Evolutionary conservation across 352 stramenopile genomes (phyloP).

Genomic region (Halophytophthora polymorphica): DNA sequence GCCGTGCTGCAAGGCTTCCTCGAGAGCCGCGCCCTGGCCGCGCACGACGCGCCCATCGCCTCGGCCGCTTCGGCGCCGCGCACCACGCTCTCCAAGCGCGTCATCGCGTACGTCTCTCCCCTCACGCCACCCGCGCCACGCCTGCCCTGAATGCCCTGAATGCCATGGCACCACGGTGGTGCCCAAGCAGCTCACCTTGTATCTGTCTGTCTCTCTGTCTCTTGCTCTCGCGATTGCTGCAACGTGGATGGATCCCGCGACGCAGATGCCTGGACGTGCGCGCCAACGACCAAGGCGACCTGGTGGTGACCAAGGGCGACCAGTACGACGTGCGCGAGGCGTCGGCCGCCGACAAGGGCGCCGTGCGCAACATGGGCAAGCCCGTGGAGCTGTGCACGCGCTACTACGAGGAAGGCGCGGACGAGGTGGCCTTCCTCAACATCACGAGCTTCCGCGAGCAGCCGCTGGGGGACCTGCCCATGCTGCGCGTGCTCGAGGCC

Average conservation of each 20-base stretch:
- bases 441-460: conserved; percentile 98
- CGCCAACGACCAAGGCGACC: conserved; percentile 94
- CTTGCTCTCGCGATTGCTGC: no score
- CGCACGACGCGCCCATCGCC: conserved; percentile 48
- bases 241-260: no score
- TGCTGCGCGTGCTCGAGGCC: conserved; percentile 94
- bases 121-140: no score
- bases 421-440: conserved; percentile 98
- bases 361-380: conserved; percentile 97
- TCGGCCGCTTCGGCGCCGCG: conserved; percentile 15
- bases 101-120: conserved; percentile 87
- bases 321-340: conserved; percentile 98
- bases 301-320: conserved; percentile 99
- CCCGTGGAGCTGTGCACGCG: conserved; percentile 92
- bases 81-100: conserved; percentile 91
- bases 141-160: no score
- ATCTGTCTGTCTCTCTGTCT: no score
- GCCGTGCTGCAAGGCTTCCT: conserved; percentile 93
- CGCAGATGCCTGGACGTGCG: conserved; percentile 94
- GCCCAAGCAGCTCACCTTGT: no score
- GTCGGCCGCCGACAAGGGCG: conserved; percentile 56
- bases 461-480: conserved; percentile 95
- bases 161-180: neutral
- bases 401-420: conserved; percentile 96
- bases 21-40: conserved; percentile 54